Evolutionary conservation across 176 grass and related monocot species (phyloP).

Genomic region (Saccharum officinarum): DNA sequence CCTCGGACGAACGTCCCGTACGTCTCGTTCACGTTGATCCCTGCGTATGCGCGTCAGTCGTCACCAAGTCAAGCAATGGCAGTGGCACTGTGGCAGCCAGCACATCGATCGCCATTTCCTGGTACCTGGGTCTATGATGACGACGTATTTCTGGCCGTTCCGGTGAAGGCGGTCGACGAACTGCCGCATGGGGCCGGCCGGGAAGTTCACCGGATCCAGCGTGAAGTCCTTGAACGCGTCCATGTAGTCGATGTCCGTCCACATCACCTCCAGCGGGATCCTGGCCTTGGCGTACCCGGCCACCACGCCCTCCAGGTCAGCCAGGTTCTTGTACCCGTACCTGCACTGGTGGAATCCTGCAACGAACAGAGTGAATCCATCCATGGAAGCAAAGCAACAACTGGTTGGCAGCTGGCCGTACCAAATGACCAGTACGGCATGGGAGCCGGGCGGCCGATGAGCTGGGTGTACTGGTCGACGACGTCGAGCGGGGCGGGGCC

Average conservation of each 20-base stretch:
- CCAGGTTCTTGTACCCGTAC: conserved; percentile 69
- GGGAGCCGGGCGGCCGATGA: conserved; percentile 66
- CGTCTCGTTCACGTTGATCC: conserved; percentile 59
- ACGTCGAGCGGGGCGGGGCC: conserved; percentile 64
- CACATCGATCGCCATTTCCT: neutral
- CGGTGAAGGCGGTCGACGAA: conserved; percentile 70
- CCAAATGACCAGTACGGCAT: conserved; percentile 97
- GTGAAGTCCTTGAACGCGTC: conserved; percentile 86
- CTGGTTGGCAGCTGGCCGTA: neutral
- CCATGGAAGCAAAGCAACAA: neutral
- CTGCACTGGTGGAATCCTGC: conserved; percentile 89
- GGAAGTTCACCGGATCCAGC: conserved; percentile 72
- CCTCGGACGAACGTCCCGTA: conserved; percentile 61
- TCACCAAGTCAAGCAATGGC: neutral
- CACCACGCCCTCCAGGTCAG: conserved; percentile 68
- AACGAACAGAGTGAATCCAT: neutral
- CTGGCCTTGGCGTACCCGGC: conserved; percentile 68
- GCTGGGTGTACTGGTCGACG: conserved; percentile 83
- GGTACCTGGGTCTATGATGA: conserved; percentile 80
- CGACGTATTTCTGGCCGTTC: conserved; percentile 80
- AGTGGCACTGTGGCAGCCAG: neutral
- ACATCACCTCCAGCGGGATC: conserved; percentile 94
- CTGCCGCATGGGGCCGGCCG: conserved; percentile 38
- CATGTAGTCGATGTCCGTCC: conserved; percentile 99
- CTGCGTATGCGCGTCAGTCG: conserved; percentile 5